Percentiles rank a stretch among this genome's conserved stretches.
Evolutionary conservation across 306 rosid species (phyloP).

Genomic region (Begonia masoniana): DNA sequence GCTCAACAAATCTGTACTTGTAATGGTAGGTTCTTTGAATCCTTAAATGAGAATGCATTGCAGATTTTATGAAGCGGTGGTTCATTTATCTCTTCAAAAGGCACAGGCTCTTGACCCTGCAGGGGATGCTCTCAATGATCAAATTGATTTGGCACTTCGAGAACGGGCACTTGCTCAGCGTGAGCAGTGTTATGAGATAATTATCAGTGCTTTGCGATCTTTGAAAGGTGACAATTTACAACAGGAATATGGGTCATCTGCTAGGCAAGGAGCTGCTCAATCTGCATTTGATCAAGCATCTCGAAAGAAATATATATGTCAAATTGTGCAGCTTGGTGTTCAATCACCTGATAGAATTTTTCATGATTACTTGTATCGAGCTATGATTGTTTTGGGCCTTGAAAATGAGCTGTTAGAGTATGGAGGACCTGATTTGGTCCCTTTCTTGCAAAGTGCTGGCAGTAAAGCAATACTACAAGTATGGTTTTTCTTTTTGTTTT

Average conservation of each 20-base stretch:
- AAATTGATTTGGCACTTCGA: slow-evolving; percentile 64
- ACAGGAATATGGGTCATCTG: too few relatives aligned
- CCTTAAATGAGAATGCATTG: slow-evolving; percentile 9
- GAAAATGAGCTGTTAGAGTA: slow-evolving; percentile 83
- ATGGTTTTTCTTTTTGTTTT: slow-evolving; percentile 5
- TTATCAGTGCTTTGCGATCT: slow-evolving; percentile 68
- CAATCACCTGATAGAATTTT: slow-evolving; percentile 93
- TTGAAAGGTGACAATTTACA: slow-evolving; percentile 53
- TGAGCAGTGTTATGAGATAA: slow-evolving; percentile 79
- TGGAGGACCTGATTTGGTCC: slow-evolving; percentile 92
- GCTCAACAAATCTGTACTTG: too few relatives aligned
- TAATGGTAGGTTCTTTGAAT: too few relatives aligned
- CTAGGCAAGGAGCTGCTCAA: neutral
- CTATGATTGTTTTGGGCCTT: slow-evolving; percentile 92
- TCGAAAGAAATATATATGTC: slow-evolving; percentile 60
- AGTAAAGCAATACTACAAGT: slow-evolving; percentile 71
- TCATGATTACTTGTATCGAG: slow-evolving; percentile 74
- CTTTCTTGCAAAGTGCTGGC: slow-evolving; percentile 81
- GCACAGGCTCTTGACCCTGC: slow-evolving; percentile 92
- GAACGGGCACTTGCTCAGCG: slow-evolving; percentile 72
- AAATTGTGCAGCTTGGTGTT: slow-evolving; percentile 92
- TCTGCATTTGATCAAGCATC: slow-evolving; percentile 66
- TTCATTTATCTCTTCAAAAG: slow-evolving; percentile 88
- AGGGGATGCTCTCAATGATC: slow-evolving; percentile 81
- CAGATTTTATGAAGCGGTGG: slow-evolving; percentile 98